A percentile compares a stretch with the other conserved stretches of the same genome.
phyloP scores from a whole-genome alignment of 805 yeast genomes.

The Hagleromyces aurorensis region DNA sequence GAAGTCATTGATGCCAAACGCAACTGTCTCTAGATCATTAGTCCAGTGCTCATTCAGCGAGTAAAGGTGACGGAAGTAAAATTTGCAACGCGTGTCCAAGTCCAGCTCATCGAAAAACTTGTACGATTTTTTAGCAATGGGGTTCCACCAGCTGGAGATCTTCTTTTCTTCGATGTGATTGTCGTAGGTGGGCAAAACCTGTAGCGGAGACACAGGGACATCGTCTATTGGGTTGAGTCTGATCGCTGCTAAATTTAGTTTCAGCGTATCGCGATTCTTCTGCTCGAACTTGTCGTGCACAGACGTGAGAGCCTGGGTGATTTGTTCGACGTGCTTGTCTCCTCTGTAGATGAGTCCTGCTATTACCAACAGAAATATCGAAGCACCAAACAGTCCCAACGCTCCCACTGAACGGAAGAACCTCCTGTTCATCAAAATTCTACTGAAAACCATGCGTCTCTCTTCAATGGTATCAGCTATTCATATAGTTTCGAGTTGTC shows the following conservation, averaged over 20 bases:
- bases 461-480: too few relatives aligned
- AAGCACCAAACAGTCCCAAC: neutral
- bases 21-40: conserved; percentile 6
- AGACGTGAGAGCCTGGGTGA: neutral
- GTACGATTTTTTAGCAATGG: conserved; percentile 3
- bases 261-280: neutral
- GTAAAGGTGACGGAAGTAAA: conserved; percentile 16
- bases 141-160: conserved; percentile 1
- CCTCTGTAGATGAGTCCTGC: conserved; percentile 1
- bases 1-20: conserved; percentile 11
- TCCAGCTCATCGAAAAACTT: conserved; percentile 9
- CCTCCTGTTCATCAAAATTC: conserved; percentile 1
- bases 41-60: conserved; percentile 14
- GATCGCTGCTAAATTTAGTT: neutral
- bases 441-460: conserved; percentile 1
- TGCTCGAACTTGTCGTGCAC: conserved; percentile 1
- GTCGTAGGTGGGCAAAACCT: conserved; percentile 11
- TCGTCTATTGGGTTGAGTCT: conserved; percentile 4
- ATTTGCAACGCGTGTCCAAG: conserved; percentile 9
- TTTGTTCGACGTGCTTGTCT: conserved; percentile 1
- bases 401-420: conserved; percentile 1
- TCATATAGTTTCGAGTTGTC: too few relatives aligned
- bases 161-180: conserved; percentile 3
- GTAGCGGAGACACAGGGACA: conserved; percentile 14
- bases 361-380: neutral